phyloP scores from a whole-genome alignment of 176 grass and related monocot genomes.

The Carex scoparia region DNA sequence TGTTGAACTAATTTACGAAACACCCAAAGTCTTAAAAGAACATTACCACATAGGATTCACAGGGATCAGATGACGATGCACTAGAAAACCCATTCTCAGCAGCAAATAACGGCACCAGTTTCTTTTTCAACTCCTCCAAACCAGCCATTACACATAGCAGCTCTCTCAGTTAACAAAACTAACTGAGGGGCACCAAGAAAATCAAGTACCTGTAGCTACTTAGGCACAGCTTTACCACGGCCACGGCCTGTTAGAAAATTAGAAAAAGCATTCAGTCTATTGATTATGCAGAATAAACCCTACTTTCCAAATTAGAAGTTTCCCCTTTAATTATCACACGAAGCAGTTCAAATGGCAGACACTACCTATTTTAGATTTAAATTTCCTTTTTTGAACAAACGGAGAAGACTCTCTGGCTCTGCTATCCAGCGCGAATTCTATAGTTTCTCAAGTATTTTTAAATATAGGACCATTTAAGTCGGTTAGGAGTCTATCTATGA shows the following conservation, averaged over 20 bases:
- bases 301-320: not conserved
- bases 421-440: too few relatives aligned
- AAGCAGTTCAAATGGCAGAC: not conserved
- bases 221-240: not conserved
- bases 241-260: not conserved
- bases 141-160: conserved; percentile 46
- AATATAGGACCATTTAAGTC: too few relatives aligned
- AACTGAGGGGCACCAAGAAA: not conserved
- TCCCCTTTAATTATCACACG: not conserved
- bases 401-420: not conserved
- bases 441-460: too few relatives aligned
- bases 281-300: not conserved
- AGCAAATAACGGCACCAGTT: conserved; percentile 76
- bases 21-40: not conserved
- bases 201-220: not conserved
- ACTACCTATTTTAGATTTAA: not conserved
- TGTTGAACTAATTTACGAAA: not conserved
- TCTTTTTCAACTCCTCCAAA: conserved; percentile 86
- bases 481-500: too few relatives aligned
- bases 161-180: not conserved
- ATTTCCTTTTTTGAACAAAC: not conserved
- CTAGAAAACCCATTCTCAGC: conserved; percentile 34
- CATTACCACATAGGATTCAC: conserved; percentile 61
- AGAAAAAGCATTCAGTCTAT: not conserved
- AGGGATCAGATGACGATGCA: conserved; percentile 36